Base-by-base conservation (phyloP, 176 grass and related monocot species). In the barley (Hordeum vulgare) region DNA sequence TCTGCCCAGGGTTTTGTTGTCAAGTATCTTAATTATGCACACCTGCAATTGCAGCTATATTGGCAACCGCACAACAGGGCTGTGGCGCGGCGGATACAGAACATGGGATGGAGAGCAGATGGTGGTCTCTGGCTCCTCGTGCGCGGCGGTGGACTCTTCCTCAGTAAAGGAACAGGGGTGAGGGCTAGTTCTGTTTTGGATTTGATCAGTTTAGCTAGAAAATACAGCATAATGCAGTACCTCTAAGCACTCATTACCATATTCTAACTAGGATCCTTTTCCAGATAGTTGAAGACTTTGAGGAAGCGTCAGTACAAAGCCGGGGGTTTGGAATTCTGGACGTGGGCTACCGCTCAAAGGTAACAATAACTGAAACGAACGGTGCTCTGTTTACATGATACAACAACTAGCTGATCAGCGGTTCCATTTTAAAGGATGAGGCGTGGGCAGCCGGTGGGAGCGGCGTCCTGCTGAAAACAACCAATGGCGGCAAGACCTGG, bases 41-140 rank as follows among this genome's bases (percentile, higher is more conserved):
- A 3, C 10, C 47, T 68, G 5, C 23, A 26, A 81, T 81, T 81
- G 66, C 85, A 99, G 96, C 78, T 82, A 36, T 99, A 84, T 63
- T 99, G 96, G 96, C 93, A 99, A 90, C 96, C 96, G 14, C 96
- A 99, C 85, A 99, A 96, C 65, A 95, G 96, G 87, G 89, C 96
- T 13, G 96, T 99, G 33, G 96, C 96, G 23, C 89, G 96, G 33
- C 79, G 96, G 69, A 99, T 99, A 88, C 93, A 99, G 84, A 99
- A 94, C 57, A 99, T 99, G 93, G 96, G 96, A 27, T 99, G 96
- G 96, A 95, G 96, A 88, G 87, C 96, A 26, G 96, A 98, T 80
- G 96, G 96, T 69, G 93, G 96, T 7, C 96, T 98, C 77, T 98
- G 96, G 96, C 96, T 99, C 80, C 91, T 99, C 8, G 96, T 95